Percentiles rank a stretch among this genome's conserved stretches.
Conservation (phyloP, 2,329 filamentous ascomycete species). For the Phaeosphaeria sp. region DNA sequence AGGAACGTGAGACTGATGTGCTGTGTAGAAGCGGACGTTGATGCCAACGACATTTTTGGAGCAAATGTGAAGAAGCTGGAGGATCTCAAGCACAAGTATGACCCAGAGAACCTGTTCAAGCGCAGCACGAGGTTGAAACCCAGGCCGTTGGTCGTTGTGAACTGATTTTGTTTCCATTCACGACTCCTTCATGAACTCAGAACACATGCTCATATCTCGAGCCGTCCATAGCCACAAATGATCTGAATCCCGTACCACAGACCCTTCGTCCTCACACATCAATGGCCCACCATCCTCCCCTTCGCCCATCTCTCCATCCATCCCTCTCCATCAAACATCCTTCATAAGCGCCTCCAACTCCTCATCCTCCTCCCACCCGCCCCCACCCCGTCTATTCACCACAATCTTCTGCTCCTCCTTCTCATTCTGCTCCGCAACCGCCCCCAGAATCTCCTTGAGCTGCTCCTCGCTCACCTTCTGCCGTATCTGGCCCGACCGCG, state of each 20-base stretch:
- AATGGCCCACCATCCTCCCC: background rate
- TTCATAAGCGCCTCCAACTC: slow-evolving; percentile 65
- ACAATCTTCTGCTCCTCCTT: slow-evolving; percentile 75
- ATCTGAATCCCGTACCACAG: background rate
- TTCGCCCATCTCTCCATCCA: background rate
- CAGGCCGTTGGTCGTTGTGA: slow-evolving; percentile 26
- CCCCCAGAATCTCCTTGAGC: slow-evolving; percentile 87
- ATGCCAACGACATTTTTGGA: slow-evolving; percentile 39
- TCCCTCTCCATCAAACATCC: slow-evolving; percentile 34
- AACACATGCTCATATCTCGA: background rate
- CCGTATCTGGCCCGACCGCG: slow-evolving; percentile 83
- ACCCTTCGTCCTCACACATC: background rate
- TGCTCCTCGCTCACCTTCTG: slow-evolving; percentile 90
- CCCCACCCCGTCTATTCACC: slow-evolving; percentile 80
- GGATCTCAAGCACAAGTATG: slow-evolving; percentile 45
- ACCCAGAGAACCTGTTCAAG: slow-evolving; percentile 43
- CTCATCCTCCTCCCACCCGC: slow-evolving; percentile 79
- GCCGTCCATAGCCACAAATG: background rate
- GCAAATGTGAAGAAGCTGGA: slow-evolving; percentile 39
- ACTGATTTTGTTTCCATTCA: slow-evolving; percentile 5
- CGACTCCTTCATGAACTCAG: too few relatives aligned
- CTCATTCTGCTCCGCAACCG: slow-evolving; percentile 77
- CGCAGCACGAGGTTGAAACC: slow-evolving; percentile 33
- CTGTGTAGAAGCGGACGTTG: slow-evolving; percentile 29
- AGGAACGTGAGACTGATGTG: background rate